Conservation (phyloP, 2,329 filamentous ascomycete species). For the Paraconiothyrium sp. region DNA sequence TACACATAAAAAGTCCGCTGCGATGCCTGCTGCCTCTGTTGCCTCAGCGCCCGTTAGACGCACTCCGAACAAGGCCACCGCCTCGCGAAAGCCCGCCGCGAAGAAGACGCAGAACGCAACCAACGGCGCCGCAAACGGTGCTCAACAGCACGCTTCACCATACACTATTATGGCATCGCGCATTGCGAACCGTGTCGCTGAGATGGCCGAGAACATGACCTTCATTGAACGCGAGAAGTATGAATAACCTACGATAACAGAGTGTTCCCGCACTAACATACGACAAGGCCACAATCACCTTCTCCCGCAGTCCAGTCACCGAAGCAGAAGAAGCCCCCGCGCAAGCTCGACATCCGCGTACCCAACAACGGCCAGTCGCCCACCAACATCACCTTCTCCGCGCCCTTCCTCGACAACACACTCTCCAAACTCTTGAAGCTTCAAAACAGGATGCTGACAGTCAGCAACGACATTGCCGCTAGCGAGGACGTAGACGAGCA, state of each 20-base stretch:
- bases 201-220: constrained; percentile 63
- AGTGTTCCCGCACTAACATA: constrained; percentile 21
- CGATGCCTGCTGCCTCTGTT: constrained; percentile 49
- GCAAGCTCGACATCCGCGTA: constrained; percentile 62
- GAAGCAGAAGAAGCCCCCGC: constrained; percentile 53
- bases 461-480: constrained; percentile 57
- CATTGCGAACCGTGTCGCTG: constrained; percentile 61
- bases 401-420: constrained; percentile 63
- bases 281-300: constrained; percentile 33
- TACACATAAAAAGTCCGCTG: constrained; percentile 7
- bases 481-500: constrained; percentile 57
- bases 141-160: constrained; percentile 49
- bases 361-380: constrained; percentile 46
- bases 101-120: constrained; percentile 34
- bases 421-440: constrained; percentile 60
- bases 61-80: constrained; percentile 39
- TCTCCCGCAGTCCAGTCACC: constrained; percentile 32
- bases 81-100: constrained; percentile 41
- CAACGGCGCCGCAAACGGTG: constrained; percentile 42
- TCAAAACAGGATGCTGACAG: constrained; percentile 61
- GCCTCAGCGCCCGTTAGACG: constrained; percentile 46
- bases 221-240: constrained; percentile 58
- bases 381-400: constrained; percentile 59
- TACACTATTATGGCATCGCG: constrained; percentile 62
- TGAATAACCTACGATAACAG: constrained; percentile 17